Base-by-base conservation (phyloP, 2,329 filamentous ascomycete species). In the Orbilia brochopaga region DNA sequence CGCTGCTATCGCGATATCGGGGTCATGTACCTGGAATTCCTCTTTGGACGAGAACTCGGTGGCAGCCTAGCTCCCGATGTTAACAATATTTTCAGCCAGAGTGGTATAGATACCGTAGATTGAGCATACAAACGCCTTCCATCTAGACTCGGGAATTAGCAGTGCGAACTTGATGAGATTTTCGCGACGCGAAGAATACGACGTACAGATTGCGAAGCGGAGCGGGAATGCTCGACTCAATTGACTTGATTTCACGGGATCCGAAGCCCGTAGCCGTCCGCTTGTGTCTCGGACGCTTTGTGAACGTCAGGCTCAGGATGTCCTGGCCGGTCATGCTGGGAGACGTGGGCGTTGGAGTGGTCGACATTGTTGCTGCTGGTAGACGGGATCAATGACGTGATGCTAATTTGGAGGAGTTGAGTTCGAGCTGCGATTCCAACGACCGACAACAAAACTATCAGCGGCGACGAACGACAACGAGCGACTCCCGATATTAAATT, bases 251-350 rank as follows among this genome's bases (percentile, higher is more conserved):
- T 79, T 99, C 94, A 37, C 86, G 83, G 27, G 92, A 85, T 35
- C 92, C 92, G 78, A 97, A 94, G 7, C 94, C 94, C 8, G 94
- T 99, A 75, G 90, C 90, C n/a, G 93, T 97, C 76, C 94, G 87
- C 84, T 91, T 97, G 83, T 99, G 94, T 83, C 97, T 99, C 51
- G 94, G 94, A 73, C 94, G 86, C 87, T 81, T 90, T 88, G 79
- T 58, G 74, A 97, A 88, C 1, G 79, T 96, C 91, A 74, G 90
- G 86, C 76, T 97, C 88, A 52, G 92, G 92, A 76, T 74, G 56
- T 73, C 74, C 35, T 75, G 73, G 58, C 76, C 75, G 42, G 73
- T 74, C 53, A 77, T 58, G 17, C 76, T 74, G 42, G 74, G 69
- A 55, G 75, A 73, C 58, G 73, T 67, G 44, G 72, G 60, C 40